phyloP scores from a whole-genome alignment of 202 grass and related monocot species.

The Saccharum hybrid region DNA sequence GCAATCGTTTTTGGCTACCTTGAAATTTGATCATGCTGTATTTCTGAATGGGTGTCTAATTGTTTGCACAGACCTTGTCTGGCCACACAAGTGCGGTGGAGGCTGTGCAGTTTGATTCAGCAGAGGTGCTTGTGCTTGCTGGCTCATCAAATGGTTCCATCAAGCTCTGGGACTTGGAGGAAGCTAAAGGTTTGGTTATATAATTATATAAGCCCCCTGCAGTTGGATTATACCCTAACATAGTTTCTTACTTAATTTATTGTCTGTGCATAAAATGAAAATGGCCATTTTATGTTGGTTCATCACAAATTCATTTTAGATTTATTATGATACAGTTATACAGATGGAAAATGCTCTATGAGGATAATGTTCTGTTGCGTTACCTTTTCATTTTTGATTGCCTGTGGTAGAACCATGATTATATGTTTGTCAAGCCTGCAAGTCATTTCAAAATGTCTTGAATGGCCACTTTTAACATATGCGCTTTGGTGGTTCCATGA shows the following conservation, averaged over 20 bases:
- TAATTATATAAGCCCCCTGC: background rate
- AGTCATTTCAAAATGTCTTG: background rate
- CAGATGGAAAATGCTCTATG: background rate
- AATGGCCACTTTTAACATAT: background rate
- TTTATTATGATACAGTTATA: slow-evolving; percentile 12
- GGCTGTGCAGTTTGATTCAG: slow-evolving; percentile 87
- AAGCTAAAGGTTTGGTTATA: slow-evolving; percentile 84
- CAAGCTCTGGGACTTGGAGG: slow-evolving; percentile 98
- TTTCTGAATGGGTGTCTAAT: slow-evolving; percentile 24
- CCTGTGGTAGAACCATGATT: background rate
- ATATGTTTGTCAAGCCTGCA: background rate
- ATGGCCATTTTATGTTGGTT: slow-evolving; percentile 11
- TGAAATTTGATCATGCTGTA: slow-evolving; percentile 27
- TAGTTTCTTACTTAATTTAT: background rate
- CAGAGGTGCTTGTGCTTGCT: slow-evolving; percentile 88
- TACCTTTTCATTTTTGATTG: background rate
- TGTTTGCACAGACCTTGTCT: slow-evolving; percentile 68
- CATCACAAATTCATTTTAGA: slow-evolving; percentile 12
- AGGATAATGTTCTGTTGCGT: background rate
- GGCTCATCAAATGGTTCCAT: slow-evolving; percentile 89
- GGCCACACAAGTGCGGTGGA: slow-evolving; percentile 87
- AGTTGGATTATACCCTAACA: slow-evolving; percentile 19
- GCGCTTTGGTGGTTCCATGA: slow-evolving; percentile 9
- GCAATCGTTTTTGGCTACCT: background rate
- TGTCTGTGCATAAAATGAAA: background rate